These are phyloP conservation scores for Quercus tomentella DNA, from an alignment of 331 rosid genomes.

Conservation along the genomic window DNA sequence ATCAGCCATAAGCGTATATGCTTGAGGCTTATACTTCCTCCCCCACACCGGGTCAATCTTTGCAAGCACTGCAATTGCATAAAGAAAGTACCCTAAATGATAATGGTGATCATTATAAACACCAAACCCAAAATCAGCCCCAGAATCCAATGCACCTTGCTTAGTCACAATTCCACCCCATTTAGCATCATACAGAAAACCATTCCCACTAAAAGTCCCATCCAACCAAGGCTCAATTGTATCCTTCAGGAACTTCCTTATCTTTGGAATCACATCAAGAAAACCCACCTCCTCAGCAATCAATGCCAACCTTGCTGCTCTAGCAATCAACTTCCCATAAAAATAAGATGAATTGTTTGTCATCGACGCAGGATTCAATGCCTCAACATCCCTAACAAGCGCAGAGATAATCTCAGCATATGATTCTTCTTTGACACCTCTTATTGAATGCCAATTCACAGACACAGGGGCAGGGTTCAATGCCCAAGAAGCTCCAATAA, in stretches of 20 bases:
- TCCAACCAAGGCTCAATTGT: slow-evolving; percentile 52
- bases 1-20: slow-evolving; percentile 39
- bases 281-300: slow-evolving; percentile 51
- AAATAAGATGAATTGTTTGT: slow-evolving; percentile 35
- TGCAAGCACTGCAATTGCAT: slow-evolving; percentile 46
- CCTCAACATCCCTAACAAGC: slow-evolving; percentile 36
- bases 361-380: slow-evolving; percentile 15
- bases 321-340: slow-evolving; percentile 44
- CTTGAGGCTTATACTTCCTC: slow-evolving; percentile 37
- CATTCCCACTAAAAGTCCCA: slow-evolving; percentile 44
- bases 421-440: slow-evolving; percentile 32
- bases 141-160: slow-evolving; percentile 36
- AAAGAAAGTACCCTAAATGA: slow-evolving; percentile 49
- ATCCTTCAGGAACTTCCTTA: slow-evolving; percentile 33
- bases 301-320: slow-evolving; percentile 54
- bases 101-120: slow-evolving; percentile 51
- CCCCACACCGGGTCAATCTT: slow-evolving; percentile 54
- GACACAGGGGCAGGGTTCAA: slow-evolving; percentile 37
- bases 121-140: slow-evolving; percentile 54
- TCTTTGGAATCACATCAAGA: slow-evolving; percentile 33
- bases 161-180: slow-evolving; percentile 56
- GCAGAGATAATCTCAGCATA: slow-evolving; percentile 31
- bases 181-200: slow-evolving; percentile 37
- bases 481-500: slow-evolving; percentile 46
- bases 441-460: slow-evolving; percentile 44